These are phyloP conservation scores for Globisporangium cystogenes DNA, from an alignment of 352 stramenopile genomes.

Conservation along the genomic window DNA sequence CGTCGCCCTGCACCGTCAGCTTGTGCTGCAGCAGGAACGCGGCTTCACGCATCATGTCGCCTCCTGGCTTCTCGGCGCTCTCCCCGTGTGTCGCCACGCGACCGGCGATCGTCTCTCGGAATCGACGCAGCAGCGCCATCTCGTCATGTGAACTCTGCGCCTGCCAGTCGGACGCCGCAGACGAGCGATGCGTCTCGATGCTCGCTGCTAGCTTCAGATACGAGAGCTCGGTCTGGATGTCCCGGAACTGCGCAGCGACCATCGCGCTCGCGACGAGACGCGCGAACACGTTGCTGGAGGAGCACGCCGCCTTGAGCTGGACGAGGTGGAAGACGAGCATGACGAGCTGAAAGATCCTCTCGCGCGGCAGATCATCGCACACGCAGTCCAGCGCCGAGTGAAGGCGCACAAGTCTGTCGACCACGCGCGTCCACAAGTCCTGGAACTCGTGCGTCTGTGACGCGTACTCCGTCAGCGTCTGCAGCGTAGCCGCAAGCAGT, in stretches of 20 bases:
- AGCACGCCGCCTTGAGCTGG: not conserved
- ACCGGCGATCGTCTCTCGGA: not conserved
- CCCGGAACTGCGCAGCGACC: not conserved
- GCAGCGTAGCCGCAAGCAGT: not conserved
- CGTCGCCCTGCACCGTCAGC: constrained; percentile 1
- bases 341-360: constrained; percentile 1
- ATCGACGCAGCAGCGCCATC: not conserved
- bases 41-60: not conserved
- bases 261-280: constrained; percentile 1
- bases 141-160: not conserved
- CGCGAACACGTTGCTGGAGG: not conserved
- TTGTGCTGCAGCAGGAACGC: constrained; percentile 1
- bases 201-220: not conserved
- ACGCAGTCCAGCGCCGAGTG: not conserved
- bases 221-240: constrained; percentile 2
- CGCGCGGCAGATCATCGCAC: not conserved
- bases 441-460: not conserved
- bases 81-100: not conserved
- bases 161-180: not conserved
- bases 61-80: not conserved
- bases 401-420: not conserved
- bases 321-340: constrained; percentile 3
- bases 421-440: not conserved
- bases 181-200: too few species aligned
- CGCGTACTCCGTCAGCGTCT: not conserved